Conservation (phyloP, 495 filamentous ascomycete species). For the Aspergillus leporis region DNA sequence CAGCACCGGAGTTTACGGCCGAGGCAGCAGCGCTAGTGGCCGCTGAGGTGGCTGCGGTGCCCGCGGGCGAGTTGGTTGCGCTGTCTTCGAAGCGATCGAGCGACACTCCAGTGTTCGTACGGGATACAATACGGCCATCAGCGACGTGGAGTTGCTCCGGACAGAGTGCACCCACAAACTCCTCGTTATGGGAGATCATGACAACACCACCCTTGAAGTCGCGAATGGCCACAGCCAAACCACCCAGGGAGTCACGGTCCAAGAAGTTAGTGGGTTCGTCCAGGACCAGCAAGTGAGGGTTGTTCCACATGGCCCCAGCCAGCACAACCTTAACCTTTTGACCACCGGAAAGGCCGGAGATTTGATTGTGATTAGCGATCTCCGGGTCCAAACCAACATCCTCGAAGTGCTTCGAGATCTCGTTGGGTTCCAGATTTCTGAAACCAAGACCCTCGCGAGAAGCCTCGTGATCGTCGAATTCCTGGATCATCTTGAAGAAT, state of each 20-base stretch:
- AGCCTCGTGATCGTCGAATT: conserved; percentile 98
- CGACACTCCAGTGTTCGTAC: conserved; percentile 70
- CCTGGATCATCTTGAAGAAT: conserved; percentile 90
- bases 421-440: conserved; percentile 84
- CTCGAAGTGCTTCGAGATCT: conserved; percentile 97
- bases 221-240: conserved; percentile 91
- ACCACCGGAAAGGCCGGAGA: conserved; percentile 94
- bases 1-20: conserved; percentile 81
- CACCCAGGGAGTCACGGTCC: conserved; percentile 94
- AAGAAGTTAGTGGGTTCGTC: conserved; percentile 99
- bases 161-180: conserved; percentile 94
- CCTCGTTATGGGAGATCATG: conserved; percentile 99
- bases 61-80: conserved; percentile 59
- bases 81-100: conserved; percentile 86
- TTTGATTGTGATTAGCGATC: conserved; percentile 98
- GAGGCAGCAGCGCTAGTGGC: conserved; percentile 62
- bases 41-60: conserved; percentile 54
- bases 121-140: conserved; percentile 81
- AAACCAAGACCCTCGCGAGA: conserved; percentile 96
- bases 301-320: conserved; percentile 98
- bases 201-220: conserved; percentile 98
- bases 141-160: conserved; percentile 93
- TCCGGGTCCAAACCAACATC: conserved; percentile 95
- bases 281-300: conserved; percentile 93
- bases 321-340: conserved; percentile 99